Percentiles rank a stretch among this genome's conserved stretches.
Evolutionary conservation across 768 basidiomycete species (phyloP).

Genomic region (Dentipellis sp.): DNA sequence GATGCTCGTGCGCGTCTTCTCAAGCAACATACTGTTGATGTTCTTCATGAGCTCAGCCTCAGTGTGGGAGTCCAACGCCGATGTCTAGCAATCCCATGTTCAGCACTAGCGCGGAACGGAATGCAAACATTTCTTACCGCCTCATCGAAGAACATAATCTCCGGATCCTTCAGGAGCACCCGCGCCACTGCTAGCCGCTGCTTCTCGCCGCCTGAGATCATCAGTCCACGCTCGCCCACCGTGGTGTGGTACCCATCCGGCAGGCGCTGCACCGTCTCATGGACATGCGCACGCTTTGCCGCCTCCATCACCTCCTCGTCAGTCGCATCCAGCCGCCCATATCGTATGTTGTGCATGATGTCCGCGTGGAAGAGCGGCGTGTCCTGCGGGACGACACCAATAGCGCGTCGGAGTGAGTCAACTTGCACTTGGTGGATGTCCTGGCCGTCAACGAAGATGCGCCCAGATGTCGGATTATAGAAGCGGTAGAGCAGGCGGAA

Average conservation of each 20-base stretch:
- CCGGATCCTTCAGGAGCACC: slow-evolving; percentile 87
- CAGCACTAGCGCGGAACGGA: too few species aligned
- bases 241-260: slow-evolving; percentile 85
- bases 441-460: slow-evolving; percentile 85
- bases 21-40: slow-evolving; percentile 70
- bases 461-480: slow-evolving; percentile 76
- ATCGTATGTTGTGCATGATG: slow-evolving; percentile 91
- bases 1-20: slow-evolving; percentile 81
- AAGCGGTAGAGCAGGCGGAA: slow-evolving; percentile 92
- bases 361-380: slow-evolving; percentile 96
- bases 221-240: slow-evolving; percentile 93
- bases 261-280: slow-evolving; percentile 66
- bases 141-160: slow-evolving; percentile 97
- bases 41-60: slow-evolving; percentile 94
- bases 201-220: slow-evolving; percentile 99
- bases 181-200: slow-evolving; percentile 93
- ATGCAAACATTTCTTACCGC: slow-evolving; percentile 65
- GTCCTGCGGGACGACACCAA: slow-evolving; percentile 97
- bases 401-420: slow-evolving; percentile 56
- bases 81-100: slow-evolving; percentile 59
- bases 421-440: slow-evolving; percentile 68
- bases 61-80: slow-evolving; percentile 90
- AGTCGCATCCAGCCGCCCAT: slow-evolving; percentile 78
- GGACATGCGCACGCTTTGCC: slow-evolving; percentile 80
- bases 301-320: slow-evolving; percentile 87